Base-by-base conservation (phyloP, 164 flowering plant species). In the Akebia trifoliata region DNA sequence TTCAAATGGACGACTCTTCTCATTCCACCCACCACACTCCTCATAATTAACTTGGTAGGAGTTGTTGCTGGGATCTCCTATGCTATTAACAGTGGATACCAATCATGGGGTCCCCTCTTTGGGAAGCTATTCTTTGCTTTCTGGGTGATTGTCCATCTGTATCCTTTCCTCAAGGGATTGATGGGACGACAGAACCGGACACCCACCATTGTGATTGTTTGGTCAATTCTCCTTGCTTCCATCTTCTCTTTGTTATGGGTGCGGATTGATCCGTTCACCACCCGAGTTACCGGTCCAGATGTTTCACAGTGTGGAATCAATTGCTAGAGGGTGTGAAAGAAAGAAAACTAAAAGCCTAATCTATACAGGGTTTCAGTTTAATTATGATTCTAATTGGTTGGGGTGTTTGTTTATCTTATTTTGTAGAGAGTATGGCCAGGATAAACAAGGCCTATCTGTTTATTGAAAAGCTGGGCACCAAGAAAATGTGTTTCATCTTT, bases 1-100 rank as follows among this genome's bases (percentile, higher is more conserved):
- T 58, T 58, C 43, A 58, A 58, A 58, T 58, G 61, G 61, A 58
- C 61, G 7, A 58, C 61, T 0, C 43, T 58, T 20, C 52, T 58
- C 38, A 58, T 58, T 6, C 61, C 61, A 22, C 61, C 61, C 1
- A 58, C 61, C 8, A 58, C 61, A 21, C 52, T 58, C 11, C 61
- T 58, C 34, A 46, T 58, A 45, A 35, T 58, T 21, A 58, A 58
- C 40, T 1, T 58, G 6, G 52, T 58, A 3, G 51, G 61, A 4
- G 51, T 45, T 5, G 61, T 58, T 46, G 51, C 61, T 22, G 61
- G 61, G 25, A 57, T 57, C 24, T 57, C 61, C 0, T 57, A 57
- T 15, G 61, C 61, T 22, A 45, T 56, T 3, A 56, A 56, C 43
- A 56, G 59, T 25, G 59, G 59, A 18, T 57, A 57, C 38, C 39